Evolutionary conservation across 139 green algal species (phyloP), one percentile per base, ranked within the genome.

Genomic region (Coelastrella sp.): DNA sequence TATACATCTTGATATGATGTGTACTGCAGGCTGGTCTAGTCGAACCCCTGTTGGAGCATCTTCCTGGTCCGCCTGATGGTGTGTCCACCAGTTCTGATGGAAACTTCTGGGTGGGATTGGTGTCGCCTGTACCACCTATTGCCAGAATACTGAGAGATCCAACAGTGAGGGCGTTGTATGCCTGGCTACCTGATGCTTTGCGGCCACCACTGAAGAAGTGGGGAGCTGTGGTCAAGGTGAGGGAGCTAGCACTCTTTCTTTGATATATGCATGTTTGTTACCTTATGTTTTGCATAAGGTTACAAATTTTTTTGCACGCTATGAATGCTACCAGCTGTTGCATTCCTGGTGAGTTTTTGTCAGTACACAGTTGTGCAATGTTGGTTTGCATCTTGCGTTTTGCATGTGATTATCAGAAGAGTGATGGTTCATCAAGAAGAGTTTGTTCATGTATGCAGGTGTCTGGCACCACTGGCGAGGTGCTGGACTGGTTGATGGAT

Each of bases 51-150:
- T 72, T 90, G 4, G 78, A 87, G 37, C 48, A 75, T 9, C 78
- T 95, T 19, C 92, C 92, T 0, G 92, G 92, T 9, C 91, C 90
- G 8, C 90, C 90, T 0, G 92, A 95, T 63, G 91, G 91, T 34
- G 79, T 95, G 2, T 81, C 73, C 5, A 63, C 48, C 0, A 57
- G 60, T 3, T n/a, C 62, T 2, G 89, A 91, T 40, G 90, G 88
- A 34, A 86, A 50, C 80, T 94, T 94, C 78, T 93, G 89, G 91
- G 64, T 94, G 3, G 79, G 79, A 0, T 41, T 94, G 25, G 72
- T 90, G 4, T 32, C 59, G 2, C 89, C 89, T 0, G 66, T 86
- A 0, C 34, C 80, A 7, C 84, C 86, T 2, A 67, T 92, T 48
- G 76, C 84, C 35, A 62, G 59, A 50, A 8, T 91, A 30, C 27